phyloP scores from a whole-genome alignment of 345 rosid species.

The Limnanthes douglasii region DNA sequence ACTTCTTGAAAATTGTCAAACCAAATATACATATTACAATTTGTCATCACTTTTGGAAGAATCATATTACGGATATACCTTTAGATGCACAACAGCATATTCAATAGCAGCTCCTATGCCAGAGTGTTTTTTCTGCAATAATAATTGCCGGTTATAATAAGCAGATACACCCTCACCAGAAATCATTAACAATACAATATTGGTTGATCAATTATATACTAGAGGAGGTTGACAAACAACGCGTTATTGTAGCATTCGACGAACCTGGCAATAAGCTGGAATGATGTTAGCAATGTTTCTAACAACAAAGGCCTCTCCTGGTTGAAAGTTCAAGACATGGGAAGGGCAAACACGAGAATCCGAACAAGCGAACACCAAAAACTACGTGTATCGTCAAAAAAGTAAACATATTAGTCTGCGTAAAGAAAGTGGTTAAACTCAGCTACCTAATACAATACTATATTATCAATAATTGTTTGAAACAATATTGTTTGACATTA shows the following conservation, averaged over 20 bases:
- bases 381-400: slow-evolving; percentile 23
- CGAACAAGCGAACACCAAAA: slow-evolving; percentile 93
- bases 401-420: not conserved
- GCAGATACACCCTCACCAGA: not conserved
- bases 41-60: no score
- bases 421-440: no score
- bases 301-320: slow-evolving; percentile 92
- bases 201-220: not conserved
- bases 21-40: no score
- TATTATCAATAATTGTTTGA: not conserved
- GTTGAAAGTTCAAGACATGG: slow-evolving; percentile 78
- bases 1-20: not conserved
- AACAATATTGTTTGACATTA: not conserved
- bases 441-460: no score
- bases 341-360: slow-evolving; percentile 97
- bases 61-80: slow-evolving; percentile 22
- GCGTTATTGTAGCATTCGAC: not conserved
- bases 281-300: slow-evolving; percentile 98
- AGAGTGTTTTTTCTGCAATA: slow-evolving; percentile 43
- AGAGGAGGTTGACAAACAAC: not conserved
- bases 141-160: no score
- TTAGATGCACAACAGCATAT: slow-evolving; percentile 83
- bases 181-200: not conserved
- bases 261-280: slow-evolving; percentile 65
- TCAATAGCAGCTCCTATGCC: slow-evolving; percentile 92